Base-by-base conservation (phyloP, 768 basidiomycete genomes). In the Tricholoma sp. region DNA sequence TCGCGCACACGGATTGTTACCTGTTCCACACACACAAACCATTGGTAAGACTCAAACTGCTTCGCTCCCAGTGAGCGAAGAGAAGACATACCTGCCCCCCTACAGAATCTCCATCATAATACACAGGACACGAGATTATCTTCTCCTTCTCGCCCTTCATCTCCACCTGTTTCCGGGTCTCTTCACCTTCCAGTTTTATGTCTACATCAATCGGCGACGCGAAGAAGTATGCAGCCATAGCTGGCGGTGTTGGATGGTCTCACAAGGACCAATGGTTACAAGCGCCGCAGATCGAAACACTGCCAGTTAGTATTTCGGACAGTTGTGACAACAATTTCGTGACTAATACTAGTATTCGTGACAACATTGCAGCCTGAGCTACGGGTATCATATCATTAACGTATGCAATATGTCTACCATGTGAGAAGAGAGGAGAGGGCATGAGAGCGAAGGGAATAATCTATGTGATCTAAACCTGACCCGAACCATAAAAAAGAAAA, bases 21-120 rank as follows among this genome's bases (percentile, higher is more conserved):
- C 93, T 95, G 66, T 14, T 34, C 31, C 45, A 37, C 11, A 32
- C 53, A n/a, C 58, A 22, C 55, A 22, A 43, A 34, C 21, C 54
- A 55, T 39, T 50, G 19, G n/a, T 4, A 31, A 54, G 22, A 24
- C 41, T 10, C 18, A 19, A 46, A 47, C 5, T 27, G 46, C 6
- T 2, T 3, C 24, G 24, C n/a, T 27, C 5, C 24, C 24, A 27
- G 24, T 27, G 24, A 18, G 21, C 12, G 8, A 22, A 49, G n/a
- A 4, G 9, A 10, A 56, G 27, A 67, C 67, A 52, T 65, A 94
- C 94, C 83, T 91, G 87, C 3, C 97, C 95, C 16, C 78, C 68
- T 32, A 98, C 80, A n/a, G 88, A 85, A 67, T 98, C 96, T 5
- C 96, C 97, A 70, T 98, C 97, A 68, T 91, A 95, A 70, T 92